Evolutionary conservation across 164 flowering plant species (phyloP), one percentile per base, ranked within the genome.

Genomic region (Akebia trifoliata): DNA sequence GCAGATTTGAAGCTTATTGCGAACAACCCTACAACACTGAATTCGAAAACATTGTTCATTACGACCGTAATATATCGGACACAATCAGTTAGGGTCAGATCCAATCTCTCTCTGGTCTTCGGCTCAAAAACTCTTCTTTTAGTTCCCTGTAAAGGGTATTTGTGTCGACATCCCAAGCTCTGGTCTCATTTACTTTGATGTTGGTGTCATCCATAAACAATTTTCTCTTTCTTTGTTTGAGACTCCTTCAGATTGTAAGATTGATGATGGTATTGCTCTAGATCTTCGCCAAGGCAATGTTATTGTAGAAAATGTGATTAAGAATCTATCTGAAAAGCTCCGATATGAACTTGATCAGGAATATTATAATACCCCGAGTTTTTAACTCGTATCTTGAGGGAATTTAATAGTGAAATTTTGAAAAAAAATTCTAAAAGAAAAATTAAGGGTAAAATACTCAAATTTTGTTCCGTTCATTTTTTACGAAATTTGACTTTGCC

Each of bases 91-190:
- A 61, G 38, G 82, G 79, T 4, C 79, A 62, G 77, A 72, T 78
- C 60, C 70, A 57, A 1, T 63, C 50, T 6, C 44, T 78, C 8
- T 61, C 79, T 10, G 82, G 82, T 2, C 48, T 35, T 51, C 69
- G 3, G 75, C 78, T n/a, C 77, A 72, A 60, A 79, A 78, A 49
- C 58, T 78, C 6, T 78, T 78, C 36, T 61, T 78, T 1, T 78
- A 79, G 82, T 68, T 78, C 18, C 77, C 79, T 12, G 82, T 78
- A 9, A 72, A 68, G 22, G 75, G 74, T 3, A 75, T 78, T 50
- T 68, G 72, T 4, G 82, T 78, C 20, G 79, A 75, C 31, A 62
- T 74, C 14, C 82, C 82, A 1, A 75, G 75, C 62, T 75, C 82
- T 11, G 79, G 82, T 2, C 49, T 75, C 21, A 75, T 78, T 45